These are phyloP conservation scores for Entelexis sorbosivorans DNA, from an alignment of 1,139 yeast genomes.

Conservation along the genomic window DNA sequence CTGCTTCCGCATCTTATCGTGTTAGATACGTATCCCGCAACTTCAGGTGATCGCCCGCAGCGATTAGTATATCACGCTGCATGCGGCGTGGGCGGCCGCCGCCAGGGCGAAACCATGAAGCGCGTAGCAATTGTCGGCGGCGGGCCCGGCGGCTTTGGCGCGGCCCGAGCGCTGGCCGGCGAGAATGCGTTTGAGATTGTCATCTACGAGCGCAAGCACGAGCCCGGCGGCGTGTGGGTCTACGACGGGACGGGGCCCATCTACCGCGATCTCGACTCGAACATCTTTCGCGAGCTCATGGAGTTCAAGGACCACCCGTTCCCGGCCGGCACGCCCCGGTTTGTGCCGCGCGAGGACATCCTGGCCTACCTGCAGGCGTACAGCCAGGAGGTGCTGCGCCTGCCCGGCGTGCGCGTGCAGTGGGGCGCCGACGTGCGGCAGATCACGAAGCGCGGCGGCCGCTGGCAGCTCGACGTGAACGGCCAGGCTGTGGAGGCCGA, in stretches of 20 bases:
- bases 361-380: slow-evolving; percentile 39
- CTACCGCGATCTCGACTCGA: slow-evolving; percentile 47
- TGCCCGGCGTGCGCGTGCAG: slow-evolving; percentile 26
- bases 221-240: slow-evolving; percentile 23
- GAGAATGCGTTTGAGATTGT: slow-evolving; percentile 47
- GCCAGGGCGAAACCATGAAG: background rate
- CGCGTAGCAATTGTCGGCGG: slow-evolving; percentile 40
- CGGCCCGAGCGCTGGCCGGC: slow-evolving; percentile 34
- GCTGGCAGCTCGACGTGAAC: background rate
- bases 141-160: slow-evolving; percentile 58
- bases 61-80: background rate
- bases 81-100: background rate
- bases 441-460: slow-evolving; percentile 26
- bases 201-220: slow-evolving; percentile 16
- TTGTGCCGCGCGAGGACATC: slow-evolving; percentile 43
- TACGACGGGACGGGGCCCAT: slow-evolving; percentile 31
- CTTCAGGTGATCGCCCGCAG: slow-evolving; percentile 1
- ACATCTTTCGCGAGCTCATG: slow-evolving; percentile 50
- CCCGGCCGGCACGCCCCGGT: slow-evolving; percentile 37
- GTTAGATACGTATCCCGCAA: slow-evolving; percentile 4
- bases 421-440: slow-evolving; percentile 35
- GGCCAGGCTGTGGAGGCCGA: slow-evolving; percentile 31
- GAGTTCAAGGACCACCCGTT: slow-evolving; percentile 41
- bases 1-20: background rate
- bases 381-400: slow-evolving; percentile 32